phyloP scores from a whole-genome alignment of 2,329 filamentous ascomycete species.

The Raffaelea arxii region DNA sequence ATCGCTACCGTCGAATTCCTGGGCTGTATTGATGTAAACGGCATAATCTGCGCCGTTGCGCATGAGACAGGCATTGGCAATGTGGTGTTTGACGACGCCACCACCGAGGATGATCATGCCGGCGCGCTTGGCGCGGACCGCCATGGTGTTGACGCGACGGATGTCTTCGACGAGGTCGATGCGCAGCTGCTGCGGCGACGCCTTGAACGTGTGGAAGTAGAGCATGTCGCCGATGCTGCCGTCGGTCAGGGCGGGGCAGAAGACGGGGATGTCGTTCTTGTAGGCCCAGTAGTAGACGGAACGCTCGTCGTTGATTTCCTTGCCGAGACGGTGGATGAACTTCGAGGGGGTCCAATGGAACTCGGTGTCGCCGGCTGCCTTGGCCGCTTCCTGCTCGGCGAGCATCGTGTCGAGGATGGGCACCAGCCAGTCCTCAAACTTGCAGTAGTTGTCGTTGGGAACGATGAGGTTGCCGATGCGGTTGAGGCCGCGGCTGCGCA shows the following conservation, averaged over 20 bases:
- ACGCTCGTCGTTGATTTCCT: constrained; percentile 85
- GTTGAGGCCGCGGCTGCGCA: constrained; percentile 82
- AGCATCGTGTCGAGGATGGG: constrained; percentile 94
- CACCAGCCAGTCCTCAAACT: constrained; percentile 95
- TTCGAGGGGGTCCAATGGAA: constrained; percentile 91
- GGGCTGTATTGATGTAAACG: constrained; percentile 94
- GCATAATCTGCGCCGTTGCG: constrained; percentile 93
- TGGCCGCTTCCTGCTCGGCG: constrained; percentile 73
- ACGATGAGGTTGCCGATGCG: constrained; percentile 93
- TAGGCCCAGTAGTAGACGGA: constrained; percentile 97
- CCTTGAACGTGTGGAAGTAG: constrained; percentile 94
- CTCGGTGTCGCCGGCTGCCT: constrained; percentile 40
- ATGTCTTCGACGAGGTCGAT: constrained; percentile 94
- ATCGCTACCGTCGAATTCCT: constrained; percentile 96
- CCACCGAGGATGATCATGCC: constrained; percentile 96
- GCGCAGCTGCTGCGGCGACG: constrained; percentile 69
- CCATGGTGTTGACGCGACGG: constrained; percentile 81
- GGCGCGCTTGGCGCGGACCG: constrained; percentile 74
- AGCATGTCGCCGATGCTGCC: constrained; percentile 96
- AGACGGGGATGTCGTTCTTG: constrained; percentile 93
- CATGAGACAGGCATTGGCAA: constrained; percentile 96
- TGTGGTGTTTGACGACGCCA: constrained; percentile 95
- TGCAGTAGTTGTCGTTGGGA: constrained; percentile 94
- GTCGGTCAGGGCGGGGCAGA: constrained; percentile 92
- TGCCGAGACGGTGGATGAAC: constrained; percentile 79